Percentiles rank a stretch among this genome's conserved stretches.
Evolutionary conservation across 768 basidiomycete species (phyloP).

Genomic region (Tylopilus vinaceipallidus): DNA sequence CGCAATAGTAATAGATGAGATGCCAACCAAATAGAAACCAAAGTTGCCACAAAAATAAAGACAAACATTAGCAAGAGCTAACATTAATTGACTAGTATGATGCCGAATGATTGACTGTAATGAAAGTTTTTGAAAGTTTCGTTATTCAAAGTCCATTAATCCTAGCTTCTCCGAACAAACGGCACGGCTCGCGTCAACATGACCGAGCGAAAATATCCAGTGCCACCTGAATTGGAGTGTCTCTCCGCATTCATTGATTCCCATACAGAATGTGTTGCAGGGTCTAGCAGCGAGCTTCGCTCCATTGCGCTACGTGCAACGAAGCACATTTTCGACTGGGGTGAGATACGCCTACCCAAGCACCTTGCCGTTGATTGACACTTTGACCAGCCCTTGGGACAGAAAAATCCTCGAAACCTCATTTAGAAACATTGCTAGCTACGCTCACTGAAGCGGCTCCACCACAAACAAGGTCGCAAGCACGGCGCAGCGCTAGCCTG

Average conservation of each 20-base stretch:
- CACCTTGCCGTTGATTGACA: not conserved
- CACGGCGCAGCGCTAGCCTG: slow-evolving; percentile 45
- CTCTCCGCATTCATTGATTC: slow-evolving; percentile 58
- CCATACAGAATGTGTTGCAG: slow-evolving; percentile 53
- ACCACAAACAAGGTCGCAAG: slow-evolving; percentile 73
- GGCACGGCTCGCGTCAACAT: slow-evolving; percentile 3
- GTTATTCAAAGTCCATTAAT: too few relatives aligned
- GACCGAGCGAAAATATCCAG: slow-evolving; percentile 16
- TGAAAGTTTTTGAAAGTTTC: too few relatives aligned
- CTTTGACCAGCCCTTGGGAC: slow-evolving; percentile 55
- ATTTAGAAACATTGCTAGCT: slow-evolving; percentile 62
- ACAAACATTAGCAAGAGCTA: slow-evolving; percentile 8
- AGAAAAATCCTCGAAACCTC: slow-evolving; percentile 61
- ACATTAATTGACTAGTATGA: not conserved
- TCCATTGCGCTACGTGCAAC: slow-evolving; percentile 62
- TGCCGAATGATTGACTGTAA: too few relatives aligned
- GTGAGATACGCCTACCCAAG: slow-evolving; percentile 39
- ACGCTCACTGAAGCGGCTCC: slow-evolving; percentile 67
- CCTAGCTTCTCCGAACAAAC: not conserved
- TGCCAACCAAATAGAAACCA: too few relatives aligned
- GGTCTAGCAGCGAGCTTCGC: slow-evolving; percentile 52
- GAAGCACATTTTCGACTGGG: slow-evolving; percentile 74
- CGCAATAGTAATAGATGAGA: not conserved
- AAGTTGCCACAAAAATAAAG: slow-evolving; percentile 17
- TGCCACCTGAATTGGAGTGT: slow-evolving; percentile 43